Base-by-base conservation (phyloP, 164 flowering plant genomes). In the Nymphaea colorata region DNA sequence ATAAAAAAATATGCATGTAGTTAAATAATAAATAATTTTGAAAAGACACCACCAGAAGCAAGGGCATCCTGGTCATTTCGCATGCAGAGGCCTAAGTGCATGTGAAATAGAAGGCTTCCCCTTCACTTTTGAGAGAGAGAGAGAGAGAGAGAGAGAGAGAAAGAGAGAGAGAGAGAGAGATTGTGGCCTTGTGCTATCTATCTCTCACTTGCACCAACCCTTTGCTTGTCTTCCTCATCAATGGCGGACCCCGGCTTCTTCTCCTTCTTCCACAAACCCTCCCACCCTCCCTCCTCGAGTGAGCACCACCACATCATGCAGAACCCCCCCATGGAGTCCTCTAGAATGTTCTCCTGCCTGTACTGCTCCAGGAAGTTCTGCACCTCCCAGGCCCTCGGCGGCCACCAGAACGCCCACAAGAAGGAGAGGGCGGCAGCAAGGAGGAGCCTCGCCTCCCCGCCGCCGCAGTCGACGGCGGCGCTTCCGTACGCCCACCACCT, bases 361-460 rank as follows among this genome's bases (percentile, higher is more conserved):
- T 87, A 76, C 83, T 87, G 91, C 41, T 75, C 83, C 0, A 77
- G 87, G 4, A 79, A 75, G 77, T 87, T 85, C 79, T 77, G 69
- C 79, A 82, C 84, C 17, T 87, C 91, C 6, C 91, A 87, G 57
- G 91, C 91, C 4, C 85, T 87, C 18, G 91, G 91, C 36, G 91
- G 91, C 47, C 91, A 87, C 77, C 91, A 87, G 69, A 87, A 87
- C 73, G 91, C 91, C 42, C 91, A 87, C 78, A 85, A 85, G 76
- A 75, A 84, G 6, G 89, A 87, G 68, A 68, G 91, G 43, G 89
- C 91, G 8, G 89, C 86, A 3, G 78, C 78, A 15, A 81, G 84
- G 7, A 70, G 70, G 69, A 62, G 44, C 61, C 62, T 64, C 55
- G 41, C 65, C 4, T 71, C 47, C 8, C 44, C 59, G 16, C 45